phyloP scores from a whole-genome alignment of 2,329 filamentous ascomycete genomes.

The Zymoseptoria tritici region DNA sequence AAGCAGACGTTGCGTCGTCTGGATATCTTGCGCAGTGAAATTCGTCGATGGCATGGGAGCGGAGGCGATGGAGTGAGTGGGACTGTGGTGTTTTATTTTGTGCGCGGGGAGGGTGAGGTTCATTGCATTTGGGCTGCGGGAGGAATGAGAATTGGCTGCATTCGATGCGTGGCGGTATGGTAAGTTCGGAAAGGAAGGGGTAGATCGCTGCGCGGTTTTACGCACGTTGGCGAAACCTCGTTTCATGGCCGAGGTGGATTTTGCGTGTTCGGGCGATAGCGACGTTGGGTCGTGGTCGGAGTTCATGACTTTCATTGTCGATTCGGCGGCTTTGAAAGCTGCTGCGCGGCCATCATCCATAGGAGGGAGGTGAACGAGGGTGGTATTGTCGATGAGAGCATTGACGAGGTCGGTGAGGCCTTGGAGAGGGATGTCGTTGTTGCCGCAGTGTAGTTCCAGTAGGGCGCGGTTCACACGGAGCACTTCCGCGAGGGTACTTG shows the following conservation, averaged over 20 bases:
- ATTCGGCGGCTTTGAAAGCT: slow-evolving; percentile 46
- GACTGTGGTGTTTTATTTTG: slow-evolving; percentile 16
- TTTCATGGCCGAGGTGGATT: slow-evolving; percentile 21
- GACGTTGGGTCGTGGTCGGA: slow-evolving; percentile 20
- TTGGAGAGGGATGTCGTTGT: slow-evolving; percentile 64
- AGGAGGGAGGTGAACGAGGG: slow-evolving; percentile 53
- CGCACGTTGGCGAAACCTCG: slow-evolving; percentile 28
- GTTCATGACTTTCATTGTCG: slow-evolving; percentile 27
- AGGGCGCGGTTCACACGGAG: slow-evolving; percentile 57
- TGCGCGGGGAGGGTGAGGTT: slow-evolving; percentile 22
- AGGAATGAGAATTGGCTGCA: slow-evolving; percentile 3
- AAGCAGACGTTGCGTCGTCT: slow-evolving; percentile 41
- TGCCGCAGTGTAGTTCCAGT: slow-evolving; percentile 60
- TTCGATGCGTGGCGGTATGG: slow-evolving; percentile 9
- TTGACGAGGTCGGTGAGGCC: slow-evolving; percentile 64
- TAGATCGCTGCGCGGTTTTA: slow-evolving; percentile 23
- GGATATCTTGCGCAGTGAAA: slow-evolving; percentile 44
- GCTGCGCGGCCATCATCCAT: slow-evolving; percentile 56
- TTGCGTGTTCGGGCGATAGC: slow-evolving; percentile 12
- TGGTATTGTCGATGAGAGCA: slow-evolving; percentile 57
- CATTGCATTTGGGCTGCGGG: slow-evolving; percentile 8
- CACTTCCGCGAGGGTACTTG: slow-evolving; percentile 61
- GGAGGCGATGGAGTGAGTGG: slow-evolving; percentile 7
- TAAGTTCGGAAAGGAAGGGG: slow-evolving; percentile 27
- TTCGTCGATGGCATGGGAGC: slow-evolving; percentile 16